A percentile compares a stretch with the other conserved stretches of the same genome.
phyloP scores from a whole-genome alignment of 2,329 filamentous ascomycete genomes.

The Orbilia javanica region DNA sequence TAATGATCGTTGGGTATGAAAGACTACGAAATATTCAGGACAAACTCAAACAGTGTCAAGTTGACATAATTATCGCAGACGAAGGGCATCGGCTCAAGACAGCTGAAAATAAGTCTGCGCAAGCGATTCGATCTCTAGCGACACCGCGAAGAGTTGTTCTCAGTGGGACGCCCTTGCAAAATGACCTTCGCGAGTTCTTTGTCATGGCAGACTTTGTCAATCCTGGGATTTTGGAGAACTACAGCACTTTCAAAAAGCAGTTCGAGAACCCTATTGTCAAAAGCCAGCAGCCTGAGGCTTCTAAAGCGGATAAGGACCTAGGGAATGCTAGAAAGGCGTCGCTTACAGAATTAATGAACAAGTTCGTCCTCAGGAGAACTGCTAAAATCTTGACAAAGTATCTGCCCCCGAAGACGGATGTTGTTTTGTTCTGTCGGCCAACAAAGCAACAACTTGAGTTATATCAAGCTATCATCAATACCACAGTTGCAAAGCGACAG shows the following conservation, averaged over 20 bases:
- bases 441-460: conserved; percentile 73
- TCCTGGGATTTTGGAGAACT: conserved; percentile 74
- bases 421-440: conserved; percentile 75
- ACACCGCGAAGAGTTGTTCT: conserved; percentile 74
- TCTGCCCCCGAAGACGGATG: conserved; percentile 75
- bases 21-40: conserved; percentile 72
- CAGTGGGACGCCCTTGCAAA: conserved; percentile 77
- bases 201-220: conserved; percentile 78
- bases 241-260: conserved; percentile 73
- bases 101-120: conserved; percentile 76
- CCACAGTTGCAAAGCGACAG: conserved; percentile 73
- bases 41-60: conserved; percentile 73
- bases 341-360: conserved; percentile 72
- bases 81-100: conserved; percentile 77
- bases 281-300: conserved; percentile 75
- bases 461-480: conserved; percentile 75
- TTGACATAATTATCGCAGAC: conserved; percentile 79
- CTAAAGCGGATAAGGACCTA: conserved; percentile 73
- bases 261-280: conserved; percentile 76
- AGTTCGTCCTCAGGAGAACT: conserved; percentile 76
- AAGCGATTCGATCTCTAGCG: conserved; percentile 75
- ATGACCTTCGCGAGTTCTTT: conserved; percentile 76
- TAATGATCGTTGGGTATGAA: conserved; percentile 82
- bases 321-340: conserved; percentile 74
- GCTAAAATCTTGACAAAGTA: conserved; percentile 76